Base-by-base conservation (phyloP, 345 rosid species). In the Excoecaria agallocha region DNA sequence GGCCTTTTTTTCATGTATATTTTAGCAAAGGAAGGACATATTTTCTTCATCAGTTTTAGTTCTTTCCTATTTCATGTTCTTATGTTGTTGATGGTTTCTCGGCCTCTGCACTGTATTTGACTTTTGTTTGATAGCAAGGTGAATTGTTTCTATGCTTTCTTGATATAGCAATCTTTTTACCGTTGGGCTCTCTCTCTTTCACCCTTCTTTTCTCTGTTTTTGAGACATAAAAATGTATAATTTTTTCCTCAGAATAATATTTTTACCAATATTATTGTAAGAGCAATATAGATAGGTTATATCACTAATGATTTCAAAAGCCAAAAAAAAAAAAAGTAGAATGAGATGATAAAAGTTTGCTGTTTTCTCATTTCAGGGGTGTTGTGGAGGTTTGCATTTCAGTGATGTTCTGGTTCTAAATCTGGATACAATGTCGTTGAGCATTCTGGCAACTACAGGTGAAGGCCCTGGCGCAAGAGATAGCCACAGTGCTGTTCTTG, bases 401-500 rank as follows among this genome's bases (percentile, higher is more conserved):
- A 82, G 89, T 71, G 96, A 91, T 56, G 89, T 91, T 74, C 86
- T 86, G 25, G 74, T 78, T 77, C 83, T 91, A 24, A 77, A 89
- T 73, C 84, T 89, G 2, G 86, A 82, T 22, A 72, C 76, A 22
- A 83, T 91, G 93, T 75, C 74, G 1, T 89, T 93, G 91, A 84
- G 56, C 60, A 64, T 82, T 12, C 78, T 91, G 0, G 84, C 73
- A 12, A 89, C 93, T 48, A 81, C 85, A 0, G 96, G 96, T 22
- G 80, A 78, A 75, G 88, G 88, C 4, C 96, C 96, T 19, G 96
- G 93, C 4, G 90, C 91, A 3, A 80, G 96, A 70, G 96, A 91
- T 76, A 91, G 96, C 80, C 96, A 91, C 75, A 87, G 88, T 69
- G 88, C 90, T 55, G 86, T 89, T 74, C 83, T 91, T 20, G 84